Evolutionary conservation across 768 basidiomycete species (phyloP).

Genomic region (Boletus reticulatus): DNA sequence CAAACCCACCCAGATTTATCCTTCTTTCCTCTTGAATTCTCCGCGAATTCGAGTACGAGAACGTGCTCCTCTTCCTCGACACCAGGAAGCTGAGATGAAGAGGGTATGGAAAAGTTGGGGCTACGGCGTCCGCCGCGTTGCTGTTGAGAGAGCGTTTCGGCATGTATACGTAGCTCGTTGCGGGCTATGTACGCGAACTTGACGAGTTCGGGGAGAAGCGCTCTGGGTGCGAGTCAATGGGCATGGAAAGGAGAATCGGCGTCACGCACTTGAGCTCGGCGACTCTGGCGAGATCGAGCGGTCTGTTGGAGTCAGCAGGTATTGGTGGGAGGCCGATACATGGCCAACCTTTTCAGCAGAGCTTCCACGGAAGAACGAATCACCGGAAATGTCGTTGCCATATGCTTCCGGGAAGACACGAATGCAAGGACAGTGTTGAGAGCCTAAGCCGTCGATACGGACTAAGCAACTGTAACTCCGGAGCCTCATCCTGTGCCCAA

Average conservation of each 20-base stretch:
- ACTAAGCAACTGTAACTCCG: neutral
- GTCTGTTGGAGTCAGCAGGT: slow-evolving; percentile 42
- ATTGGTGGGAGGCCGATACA: neutral
- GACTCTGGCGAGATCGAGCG: slow-evolving; percentile 72
- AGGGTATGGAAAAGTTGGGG: slow-evolving; percentile 40
- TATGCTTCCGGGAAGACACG: slow-evolving; percentile 73
- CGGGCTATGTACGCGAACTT: slow-evolving; percentile 79
- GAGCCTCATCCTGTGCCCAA: neutral
- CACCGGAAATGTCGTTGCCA: slow-evolving; percentile 76
- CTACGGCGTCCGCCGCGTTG: slow-evolving; percentile 32
- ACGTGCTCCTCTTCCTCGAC: slow-evolving; percentile 45
- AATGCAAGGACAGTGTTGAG: slow-evolving; percentile 89
- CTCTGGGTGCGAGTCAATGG: slow-evolving; percentile 39
- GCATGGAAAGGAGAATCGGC: neutral
- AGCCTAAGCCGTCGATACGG: slow-evolving; percentile 45
- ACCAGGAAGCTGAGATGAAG: slow-evolving; percentile 26
- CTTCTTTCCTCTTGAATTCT: slow-evolving; percentile 38
- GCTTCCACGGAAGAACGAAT: slow-evolving; percentile 79
- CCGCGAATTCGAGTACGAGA: slow-evolving; percentile 49
- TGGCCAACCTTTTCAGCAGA: slow-evolving; percentile 64
- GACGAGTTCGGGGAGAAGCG: slow-evolving; percentile 78
- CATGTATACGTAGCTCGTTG: slow-evolving; percentile 57
- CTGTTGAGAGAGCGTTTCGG: slow-evolving; percentile 28
- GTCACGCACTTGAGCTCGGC: slow-evolving; percentile 74
- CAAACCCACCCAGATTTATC: slow-evolving; percentile 26